Evolutionary conservation across 108 stramenopile genomes (phyloP), one percentile per base, ranked within the genome.

Genomic region (Ochromonas danica): DNA sequence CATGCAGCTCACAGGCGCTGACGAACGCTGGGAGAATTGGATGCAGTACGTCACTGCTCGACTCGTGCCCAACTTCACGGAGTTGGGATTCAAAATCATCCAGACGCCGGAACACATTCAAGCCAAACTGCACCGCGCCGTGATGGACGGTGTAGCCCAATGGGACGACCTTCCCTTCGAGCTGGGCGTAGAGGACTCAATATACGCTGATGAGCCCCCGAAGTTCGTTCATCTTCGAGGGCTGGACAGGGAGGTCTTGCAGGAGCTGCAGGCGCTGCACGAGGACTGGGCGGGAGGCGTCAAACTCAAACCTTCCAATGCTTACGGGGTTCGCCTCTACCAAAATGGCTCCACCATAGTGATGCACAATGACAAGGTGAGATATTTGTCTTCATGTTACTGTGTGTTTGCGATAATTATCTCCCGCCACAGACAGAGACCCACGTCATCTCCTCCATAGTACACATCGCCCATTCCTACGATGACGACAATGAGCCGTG

Each of bases 331-430:
- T 31, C 40, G 80, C 0, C 1, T 43, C 0, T 81, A 81, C 27
- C 80, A 70, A 25, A 40, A 43, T 39, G 80, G 71, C 36, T 39
- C 71, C 1, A 2, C 71, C 51, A 51, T 81, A 1, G 40, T 51
- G 1, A 81, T 81, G 80, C 80, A 81, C 39, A 39, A 41, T 43
- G 80, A 81, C 71, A 81, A 81, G 62, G 45, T 38, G 0, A 41
- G 70, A 27, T 51, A 51, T 51, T n/a, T n/a, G n/a, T n/a, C n/a
- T n/a, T n/a, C n/a, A n/a, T n/a, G n/a, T n/a, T n/a, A n/a, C n/a
- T n/a, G n/a, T n/a, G n/a, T n/a, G n/a, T n/a, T n/a, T n/a, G n/a
- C n/a, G n/a, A n/a, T 51, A 51, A 51, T 51, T 6, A 22, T 22
- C 14, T 51, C 22, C 14, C 45, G 22, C 22, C 22, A 22, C 22